Percentiles rank a stretch among this genome's conserved stretches.
Conservation (phyloP, 768 basidiomycete species). For the Tylopilus sp. region DNA sequence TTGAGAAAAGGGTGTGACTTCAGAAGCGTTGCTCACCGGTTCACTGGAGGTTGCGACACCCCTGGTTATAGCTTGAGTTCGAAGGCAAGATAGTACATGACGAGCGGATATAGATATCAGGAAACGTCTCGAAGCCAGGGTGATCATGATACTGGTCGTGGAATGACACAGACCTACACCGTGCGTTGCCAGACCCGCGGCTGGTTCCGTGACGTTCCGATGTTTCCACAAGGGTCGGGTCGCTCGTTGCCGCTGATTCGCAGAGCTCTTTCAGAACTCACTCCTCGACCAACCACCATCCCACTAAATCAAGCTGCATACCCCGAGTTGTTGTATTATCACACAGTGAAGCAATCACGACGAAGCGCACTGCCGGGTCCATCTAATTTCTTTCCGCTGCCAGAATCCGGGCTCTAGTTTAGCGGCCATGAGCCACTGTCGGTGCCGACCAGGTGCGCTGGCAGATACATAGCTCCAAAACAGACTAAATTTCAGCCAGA, state of each 20-base stretch:
- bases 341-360: too few species aligned
- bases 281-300: not conserved
- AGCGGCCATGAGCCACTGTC: not conserved
- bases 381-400: too few species aligned
- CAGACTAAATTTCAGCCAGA: too few species aligned
- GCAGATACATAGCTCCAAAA: not conserved
- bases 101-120: not conserved
- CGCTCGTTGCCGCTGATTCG: not conserved
- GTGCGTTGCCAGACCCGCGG: not conserved
- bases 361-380: too few species aligned
- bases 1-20: not conserved
- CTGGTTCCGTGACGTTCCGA: constrained; percentile 3
- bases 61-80: constrained; percentile 4
- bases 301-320: too few species aligned
- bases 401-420: not conserved
- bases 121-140: constrained; percentile 3
- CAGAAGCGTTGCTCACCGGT: constrained; percentile 9
- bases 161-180: not conserved
- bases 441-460: not conserved
- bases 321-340: not conserved
- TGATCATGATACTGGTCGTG: constrained; percentile 9
- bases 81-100: not conserved
- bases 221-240: constrained; percentile 4
- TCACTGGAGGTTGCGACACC: constrained; percentile 19
- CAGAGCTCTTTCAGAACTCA: not conserved